A percentile compares a stretch with the other conserved stretches of the same genome.
phyloP scores from a whole-genome alignment of 1,284 basidiomycete genomes.

The Hortiboletus rubellus region DNA sequence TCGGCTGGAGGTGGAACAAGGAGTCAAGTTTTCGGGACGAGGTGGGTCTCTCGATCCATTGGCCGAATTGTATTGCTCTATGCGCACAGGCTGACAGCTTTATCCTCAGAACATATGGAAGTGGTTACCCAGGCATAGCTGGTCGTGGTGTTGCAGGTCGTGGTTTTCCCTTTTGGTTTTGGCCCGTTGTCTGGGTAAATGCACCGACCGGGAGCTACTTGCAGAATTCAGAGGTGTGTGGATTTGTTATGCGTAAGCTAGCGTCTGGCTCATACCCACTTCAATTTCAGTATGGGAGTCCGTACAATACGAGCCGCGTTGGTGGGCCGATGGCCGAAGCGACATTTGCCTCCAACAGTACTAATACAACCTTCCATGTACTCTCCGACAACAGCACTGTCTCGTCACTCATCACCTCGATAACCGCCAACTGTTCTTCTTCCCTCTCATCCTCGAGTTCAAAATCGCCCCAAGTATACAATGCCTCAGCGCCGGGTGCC shows the following conservation, averaged over 20 bases:
- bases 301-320: conserved; percentile 54
- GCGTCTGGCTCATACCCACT: not conserved
- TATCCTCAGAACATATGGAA: conserved; percentile 37
- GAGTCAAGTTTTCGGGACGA: conserved; percentile 40
- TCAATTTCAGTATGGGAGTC: conserved; percentile 50
- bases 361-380: conserved; percentile 47
- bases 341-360: conserved; percentile 45
- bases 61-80: not conserved
- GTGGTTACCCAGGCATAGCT: conserved; percentile 39
- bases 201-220: conserved; percentile 15
- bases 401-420: conserved; percentile 18
- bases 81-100: not conserved
- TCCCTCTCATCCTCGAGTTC: conserved; percentile 27
- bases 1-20: conserved; percentile 43
- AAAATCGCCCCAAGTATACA: conserved; percentile 21
- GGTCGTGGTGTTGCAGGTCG: conserved; percentile 31
- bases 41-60: conserved; percentile 29
- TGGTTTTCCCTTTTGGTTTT: conserved; percentile 41
- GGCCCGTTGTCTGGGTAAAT: conserved; percentile 37
- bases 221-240: conserved; percentile 22
- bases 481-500: conserved; percentile 11
- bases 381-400: conserved; percentile 61
- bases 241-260: not conserved
- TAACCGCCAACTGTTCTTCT: conserved; percentile 49
- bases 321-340: conserved; percentile 57